Evolutionary conservation across 768 basidiomycete species (phyloP), one percentile per base, ranked within the genome.

Genomic region (Pleurotus ostreatus): DNA sequence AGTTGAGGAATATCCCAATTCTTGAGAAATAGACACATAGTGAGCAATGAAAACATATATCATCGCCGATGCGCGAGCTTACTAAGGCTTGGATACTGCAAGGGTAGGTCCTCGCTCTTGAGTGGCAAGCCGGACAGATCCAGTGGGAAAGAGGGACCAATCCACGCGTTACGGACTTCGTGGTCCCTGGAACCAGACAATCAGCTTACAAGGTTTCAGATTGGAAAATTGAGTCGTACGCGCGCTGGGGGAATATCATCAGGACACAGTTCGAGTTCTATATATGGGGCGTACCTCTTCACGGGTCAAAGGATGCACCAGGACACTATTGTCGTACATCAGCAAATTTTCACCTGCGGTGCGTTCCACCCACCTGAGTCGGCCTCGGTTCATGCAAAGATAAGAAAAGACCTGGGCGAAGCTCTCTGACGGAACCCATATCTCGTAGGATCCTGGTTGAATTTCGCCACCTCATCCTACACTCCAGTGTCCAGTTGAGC

Each of bases 361-460:
- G 8, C 11, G 30, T 9, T 34, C 11, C 11, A 37, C 62, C 43
- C 60, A 89, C 89, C 89, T 91, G 30, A 91, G 69, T 34, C 78
- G 65, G 4, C 88, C 89, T 43, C 84, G 77, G 64, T 92, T 80
- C 68, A 84, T 66, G 60, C 79, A 83, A 13, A 92, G 74, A 59
- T 89, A 92, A 8, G 88, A 90, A 65, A 83, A 92, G n/a, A 92
- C 84, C 0, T 85, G 76, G 0, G 79, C 70, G 63, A 92, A 92
- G 2, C 88, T 87, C 60, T 89, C 85, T 0, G 81, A 76, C 1
- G 89, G 89, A 22, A 78, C 84, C 89, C 89, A 92, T 16, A 91
- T 84, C 62, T 91, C 89, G 62, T 89, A 91, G 0, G 88, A 90
- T 3, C 89, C 89, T 89, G 11, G 30, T 53, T 25, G 34, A 18